These are phyloP conservation scores for Dactylorhiza incarnata DNA, from an alignment of 106 monocot genomes.

Conservation along the genomic window DNA sequence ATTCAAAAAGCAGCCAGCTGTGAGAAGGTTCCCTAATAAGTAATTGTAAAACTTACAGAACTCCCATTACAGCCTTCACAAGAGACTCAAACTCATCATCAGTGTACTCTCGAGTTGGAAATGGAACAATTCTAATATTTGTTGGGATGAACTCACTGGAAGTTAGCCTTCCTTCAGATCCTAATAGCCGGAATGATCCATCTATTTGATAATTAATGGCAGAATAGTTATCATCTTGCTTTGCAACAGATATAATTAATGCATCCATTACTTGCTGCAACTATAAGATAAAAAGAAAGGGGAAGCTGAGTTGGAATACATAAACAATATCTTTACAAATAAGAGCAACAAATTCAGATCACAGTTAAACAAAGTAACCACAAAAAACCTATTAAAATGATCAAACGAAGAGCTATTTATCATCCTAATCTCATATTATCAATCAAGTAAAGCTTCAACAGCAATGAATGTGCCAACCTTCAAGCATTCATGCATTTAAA, in stretches of 20 bases:
- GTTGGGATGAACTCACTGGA: conserved; percentile 48
- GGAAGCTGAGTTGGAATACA: not conserved
- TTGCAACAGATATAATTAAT: conserved; percentile 56
- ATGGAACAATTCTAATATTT: conserved; percentile 74
- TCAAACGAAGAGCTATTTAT: not conserved
- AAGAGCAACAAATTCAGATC: not conserved
- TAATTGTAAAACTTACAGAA: conserved; percentile 54
- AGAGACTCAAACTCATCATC: conserved; percentile 91
- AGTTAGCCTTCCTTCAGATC: conserved; percentile 7
- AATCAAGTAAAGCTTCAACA: not conserved
- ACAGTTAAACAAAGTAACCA: not conserved
- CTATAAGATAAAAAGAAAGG: conserved; percentile 33
- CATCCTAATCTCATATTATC: not conserved
- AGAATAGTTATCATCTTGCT: conserved; percentile 21
- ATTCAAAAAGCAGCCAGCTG: not conserved
- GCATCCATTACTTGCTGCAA: conserved; percentile 81
- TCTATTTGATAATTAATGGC: conserved; percentile 7
- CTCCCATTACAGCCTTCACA: conserved; percentile 80
- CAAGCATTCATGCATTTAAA: not conserved
- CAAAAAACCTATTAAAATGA: not conserved
- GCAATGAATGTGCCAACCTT: not conserved
- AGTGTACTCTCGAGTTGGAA: conserved; percentile 87
- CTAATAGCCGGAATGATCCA: not conserved
- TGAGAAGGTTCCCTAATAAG: not conserved
- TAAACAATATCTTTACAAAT: not conserved